Base-by-base conservation (phyloP, 202 grass and related monocot species). In the Setaria italica region DNA sequence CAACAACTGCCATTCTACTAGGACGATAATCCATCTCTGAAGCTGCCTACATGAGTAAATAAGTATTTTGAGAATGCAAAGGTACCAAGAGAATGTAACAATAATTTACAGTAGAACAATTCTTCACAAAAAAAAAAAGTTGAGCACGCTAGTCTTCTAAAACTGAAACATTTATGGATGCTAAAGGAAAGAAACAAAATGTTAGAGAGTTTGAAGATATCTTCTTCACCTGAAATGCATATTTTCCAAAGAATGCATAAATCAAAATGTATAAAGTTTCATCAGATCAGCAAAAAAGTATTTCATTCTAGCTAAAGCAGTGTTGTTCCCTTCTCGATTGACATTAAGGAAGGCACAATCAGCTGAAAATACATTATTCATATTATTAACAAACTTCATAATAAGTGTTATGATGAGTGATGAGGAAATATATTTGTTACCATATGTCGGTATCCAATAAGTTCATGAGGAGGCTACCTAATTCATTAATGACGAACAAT, bases 11-110 rank as follows among this genome's bases (percentile, higher is more conserved):
- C 97, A 99, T 99, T 77, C 97, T 85, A 88, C 90, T 99, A 68
- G 97, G 97, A 62, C 90, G 90, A 85, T 97, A 99, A 85, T 99
- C 97, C 69, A 77, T 93, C 81, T 92, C 94, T 58, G 97, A 99
- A 72, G 97, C 94, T 82, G 94, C 97, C 94, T 99, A 89, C 62
- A 90, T 62, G 48, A 81, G 51, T 84, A 62, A 87, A 87, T 43
- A 73, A 81, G 56, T 80, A 65, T 50, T 32, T 49, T 74, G 43
- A 30, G 12, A 68, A 5, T 45, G 19, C 0, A 85, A 82, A 75
- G 33, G 20, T 60, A 43, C 20, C 32, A 83, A 90, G 15, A 68
- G 50, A 51, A 3, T 34, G 46, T 43, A 49, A 45, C 2, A 71
- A 46, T 8, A 37, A 77, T 82, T 71, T 57, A 9, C 64, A 80